A percentile compares a stretch with the other conserved stretches of the same genome.
These are phyloP conservation scores for Arthrobotrys conoides DNA, from an alignment of 2,329 filamentous ascomycete species.

Conservation along the genomic window DNA sequence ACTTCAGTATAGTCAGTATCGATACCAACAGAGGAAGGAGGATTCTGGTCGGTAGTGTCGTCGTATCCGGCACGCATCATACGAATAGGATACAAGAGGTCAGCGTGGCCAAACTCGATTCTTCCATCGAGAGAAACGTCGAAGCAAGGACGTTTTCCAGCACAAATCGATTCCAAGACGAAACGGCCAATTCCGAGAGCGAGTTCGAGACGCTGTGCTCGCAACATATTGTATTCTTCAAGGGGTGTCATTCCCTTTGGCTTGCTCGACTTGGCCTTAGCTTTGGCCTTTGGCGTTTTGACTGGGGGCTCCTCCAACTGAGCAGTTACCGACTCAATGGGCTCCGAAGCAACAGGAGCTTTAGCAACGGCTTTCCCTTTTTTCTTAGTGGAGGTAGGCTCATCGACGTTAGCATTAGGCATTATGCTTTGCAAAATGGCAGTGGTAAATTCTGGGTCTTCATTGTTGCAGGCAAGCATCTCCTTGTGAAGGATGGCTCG, in stretches of 20 bases:
- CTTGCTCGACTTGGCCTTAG: not conserved
- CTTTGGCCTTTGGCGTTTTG: not conserved
- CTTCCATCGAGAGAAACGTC: constrained; percentile 51
- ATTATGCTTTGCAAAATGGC: not conserved
- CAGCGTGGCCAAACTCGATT: constrained; percentile 37
- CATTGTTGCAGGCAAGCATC: not conserved
- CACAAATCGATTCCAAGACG: constrained; percentile 34
- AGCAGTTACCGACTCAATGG: not conserved
- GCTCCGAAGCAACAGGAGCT: no score
- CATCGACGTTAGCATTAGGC: not conserved
- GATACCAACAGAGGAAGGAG: not conserved
- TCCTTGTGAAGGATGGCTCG: not conserved
- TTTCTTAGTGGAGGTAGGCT: not conserved
- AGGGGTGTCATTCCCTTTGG: not conserved
- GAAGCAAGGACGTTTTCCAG: constrained; percentile 39
- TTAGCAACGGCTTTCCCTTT: not conserved
- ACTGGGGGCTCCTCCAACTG: not conserved
- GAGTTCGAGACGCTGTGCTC: constrained; percentile 27
- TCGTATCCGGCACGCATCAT: not conserved
- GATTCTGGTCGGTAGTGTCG: no score
- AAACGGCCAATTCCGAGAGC: constrained; percentile 43
- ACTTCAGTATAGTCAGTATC: not conserved
- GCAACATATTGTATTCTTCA: constrained; percentile 34
- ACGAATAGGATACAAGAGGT: constrained; percentile 7
- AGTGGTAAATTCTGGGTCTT: constrained; percentile 5